A percentile compares a stretch with the other conserved stretches of the same genome.
Conservation (phyloP, 495 filamentous ascomycete species). For the Podospora conica region DNA sequence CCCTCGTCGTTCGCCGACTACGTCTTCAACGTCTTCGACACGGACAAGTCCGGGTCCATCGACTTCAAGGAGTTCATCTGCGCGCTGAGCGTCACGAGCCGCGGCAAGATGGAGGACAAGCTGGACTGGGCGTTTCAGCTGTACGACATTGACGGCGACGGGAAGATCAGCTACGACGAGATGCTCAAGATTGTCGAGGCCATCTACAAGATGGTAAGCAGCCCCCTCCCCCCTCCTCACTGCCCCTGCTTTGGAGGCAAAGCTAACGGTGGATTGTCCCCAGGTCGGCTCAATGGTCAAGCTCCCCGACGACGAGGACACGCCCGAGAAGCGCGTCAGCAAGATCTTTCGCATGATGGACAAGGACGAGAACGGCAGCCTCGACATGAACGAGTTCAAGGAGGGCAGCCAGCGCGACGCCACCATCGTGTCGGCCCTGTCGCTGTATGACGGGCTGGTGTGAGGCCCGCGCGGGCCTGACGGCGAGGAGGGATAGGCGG, state of each 20-base stretch:
- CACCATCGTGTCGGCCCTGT: constrained; percentile 97
- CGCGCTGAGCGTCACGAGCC: constrained; percentile 90
- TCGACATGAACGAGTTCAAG: constrained; percentile 96
- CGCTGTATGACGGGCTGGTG: constrained; percentile 92
- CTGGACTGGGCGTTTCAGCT: constrained; percentile 99
- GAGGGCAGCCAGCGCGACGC: constrained; percentile 97
- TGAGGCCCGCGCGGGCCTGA: constrained; percentile 30
- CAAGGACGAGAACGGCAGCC: constrained; percentile 94
- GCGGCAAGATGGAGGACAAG: constrained; percentile 99
- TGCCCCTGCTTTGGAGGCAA: no score
- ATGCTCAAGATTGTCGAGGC: constrained; percentile 98
- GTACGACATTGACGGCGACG: constrained; percentile 98
- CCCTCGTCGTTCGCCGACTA: constrained; percentile 96
- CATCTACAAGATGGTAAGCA: constrained; percentile 98
- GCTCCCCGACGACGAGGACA: constrained; percentile 96
- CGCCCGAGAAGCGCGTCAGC: constrained; percentile 92
- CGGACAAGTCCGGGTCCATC: constrained; percentile 92
- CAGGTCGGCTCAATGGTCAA: constrained; percentile 99
- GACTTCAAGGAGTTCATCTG: constrained; percentile 99
- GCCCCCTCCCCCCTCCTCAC: no score
- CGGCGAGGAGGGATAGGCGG: not conserved
- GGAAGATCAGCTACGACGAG: constrained; percentile 97
- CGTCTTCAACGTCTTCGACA: constrained; percentile 98
- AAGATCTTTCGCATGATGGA: constrained; percentile 99
- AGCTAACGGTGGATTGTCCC: not conserved